phyloP scores from a whole-genome alignment of 2,329 filamentous ascomycete genomes.

The Nemania serpens region DNA sequence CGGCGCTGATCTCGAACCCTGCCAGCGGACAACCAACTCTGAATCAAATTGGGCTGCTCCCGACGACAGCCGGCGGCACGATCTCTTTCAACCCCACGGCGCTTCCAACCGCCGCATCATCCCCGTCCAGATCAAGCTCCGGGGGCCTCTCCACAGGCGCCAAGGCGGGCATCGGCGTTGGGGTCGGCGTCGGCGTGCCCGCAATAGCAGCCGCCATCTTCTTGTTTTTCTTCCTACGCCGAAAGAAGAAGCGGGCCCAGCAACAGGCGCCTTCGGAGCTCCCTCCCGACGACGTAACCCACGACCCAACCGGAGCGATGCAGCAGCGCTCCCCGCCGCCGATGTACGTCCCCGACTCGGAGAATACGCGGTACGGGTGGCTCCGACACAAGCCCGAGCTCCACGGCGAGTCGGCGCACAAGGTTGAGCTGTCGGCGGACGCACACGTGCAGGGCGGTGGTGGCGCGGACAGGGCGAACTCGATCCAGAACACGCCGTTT shows the following conservation, averaged over 20 bases:
- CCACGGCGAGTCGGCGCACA: constrained; percentile 27
- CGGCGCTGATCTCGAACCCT: constrained; percentile 31
- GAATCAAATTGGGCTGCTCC: constrained; percentile 30
- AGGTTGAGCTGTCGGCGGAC: constrained; percentile 28
- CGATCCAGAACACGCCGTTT: constrained; percentile 18
- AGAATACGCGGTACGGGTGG: constrained; percentile 23
- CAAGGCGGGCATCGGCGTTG: constrained; percentile 32
- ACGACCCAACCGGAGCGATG: constrained; percentile 4
- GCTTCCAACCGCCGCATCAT: constrained; percentile 27
- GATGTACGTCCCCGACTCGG: constrained; percentile 19
- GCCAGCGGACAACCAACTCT: constrained; percentile 31
- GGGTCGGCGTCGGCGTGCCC: constrained; percentile 31
- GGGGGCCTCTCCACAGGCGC: constrained; percentile 26
- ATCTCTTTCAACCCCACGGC: constrained; percentile 36
- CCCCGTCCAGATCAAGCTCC: constrained; percentile 6
- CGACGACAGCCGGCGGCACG: constrained; percentile 33
- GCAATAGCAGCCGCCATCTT: constrained; percentile 24
- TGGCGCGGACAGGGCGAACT: constrained; percentile 11
- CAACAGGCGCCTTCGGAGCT: constrained; percentile 17
- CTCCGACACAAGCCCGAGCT: constrained; percentile 30
- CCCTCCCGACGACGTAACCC: constrained; percentile 9
- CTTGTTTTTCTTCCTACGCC: constrained; percentile 26
- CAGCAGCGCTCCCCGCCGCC: constrained; percentile 26
- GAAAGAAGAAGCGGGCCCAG: constrained; percentile 18
- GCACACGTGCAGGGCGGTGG: background rate